These are phyloP conservation scores for Selenicereus undatus DNA, from an alignment of 148 eudicot genomes.

Conservation along the genomic window DNA sequence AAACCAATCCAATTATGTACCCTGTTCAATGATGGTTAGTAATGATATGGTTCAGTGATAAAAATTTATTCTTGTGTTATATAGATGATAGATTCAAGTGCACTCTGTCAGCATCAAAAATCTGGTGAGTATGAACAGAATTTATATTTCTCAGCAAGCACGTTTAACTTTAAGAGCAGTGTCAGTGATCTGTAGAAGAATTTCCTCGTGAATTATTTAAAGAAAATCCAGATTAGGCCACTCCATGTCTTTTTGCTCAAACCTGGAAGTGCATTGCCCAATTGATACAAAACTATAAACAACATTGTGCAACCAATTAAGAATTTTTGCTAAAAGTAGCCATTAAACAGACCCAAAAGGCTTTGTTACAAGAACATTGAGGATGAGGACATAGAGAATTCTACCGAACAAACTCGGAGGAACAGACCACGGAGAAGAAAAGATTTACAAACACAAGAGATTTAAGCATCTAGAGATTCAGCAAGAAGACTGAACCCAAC, in stretches of 20 bases:
- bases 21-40: no score
- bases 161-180: no score
- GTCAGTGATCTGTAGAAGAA: background rate
- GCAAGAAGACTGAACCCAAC: background rate
- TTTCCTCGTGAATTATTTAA: background rate
- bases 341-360: background rate
- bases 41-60: no score
- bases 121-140: background rate
- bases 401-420: background rate
- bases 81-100: background rate
- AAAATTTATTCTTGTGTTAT: background rate
- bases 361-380: background rate
- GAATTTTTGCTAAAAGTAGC: background rate
- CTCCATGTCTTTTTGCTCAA: background rate
- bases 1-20: no score
- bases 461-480: background rate
- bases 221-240: background rate
- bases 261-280: no score
- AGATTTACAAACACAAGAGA: background rate
- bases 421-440: no score
- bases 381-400: background rate
- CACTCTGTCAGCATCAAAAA: background rate
- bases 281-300: background rate
- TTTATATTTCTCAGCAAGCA: no score
- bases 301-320: background rate